Evolutionary conservation across 2,329 filamentous ascomycete species (phyloP).

Genomic region (Cadophora sp.): DNA sequence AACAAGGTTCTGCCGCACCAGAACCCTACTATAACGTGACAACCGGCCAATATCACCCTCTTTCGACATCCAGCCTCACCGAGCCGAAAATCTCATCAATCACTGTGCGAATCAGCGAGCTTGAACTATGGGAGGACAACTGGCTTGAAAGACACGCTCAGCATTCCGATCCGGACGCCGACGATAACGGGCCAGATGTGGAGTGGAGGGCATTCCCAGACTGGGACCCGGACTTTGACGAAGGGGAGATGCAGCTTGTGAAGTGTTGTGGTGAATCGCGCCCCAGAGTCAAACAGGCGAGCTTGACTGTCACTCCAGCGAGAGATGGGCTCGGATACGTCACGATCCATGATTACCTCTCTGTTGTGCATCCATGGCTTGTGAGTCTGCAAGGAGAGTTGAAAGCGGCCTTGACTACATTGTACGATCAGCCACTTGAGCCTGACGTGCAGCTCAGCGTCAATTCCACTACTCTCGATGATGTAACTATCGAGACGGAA

Average conservation of each 20-base stretch:
- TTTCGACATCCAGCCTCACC: too few relatives aligned
- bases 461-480: background rate
- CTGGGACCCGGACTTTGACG: slow-evolving; percentile 9
- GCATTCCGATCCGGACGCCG: too few relatives aligned
- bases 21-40: background rate
- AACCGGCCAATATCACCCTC: too few relatives aligned
- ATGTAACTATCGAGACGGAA: background rate
- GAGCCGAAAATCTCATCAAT: too few relatives aligned
- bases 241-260: slow-evolving; percentile 3
- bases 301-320: slow-evolving; percentile 10
- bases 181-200: too few relatives aligned
- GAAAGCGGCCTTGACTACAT: background rate
- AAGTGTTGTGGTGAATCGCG: slow-evolving; percentile 6
- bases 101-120: too few relatives aligned
- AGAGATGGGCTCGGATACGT: slow-evolving; percentile 11
- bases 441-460: background rate
- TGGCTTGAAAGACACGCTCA: too few relatives aligned
- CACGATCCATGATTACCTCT: slow-evolving; percentile 17
- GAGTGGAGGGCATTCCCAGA: slow-evolving; percentile 6
- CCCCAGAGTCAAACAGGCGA: slow-evolving; percentile 6
- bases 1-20: background rate
- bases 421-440: background rate
- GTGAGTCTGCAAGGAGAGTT: slow-evolving; percentile 13
- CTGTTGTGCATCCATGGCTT: slow-evolving; percentile 17
- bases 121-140: too few relatives aligned